Percentiles rank a stretch among this genome's conserved stretches.
These are phyloP conservation scores for Nothophoma quercina DNA, from an alignment of 2,329 filamentous ascomycete genomes.

Conservation along the genomic window DNA sequence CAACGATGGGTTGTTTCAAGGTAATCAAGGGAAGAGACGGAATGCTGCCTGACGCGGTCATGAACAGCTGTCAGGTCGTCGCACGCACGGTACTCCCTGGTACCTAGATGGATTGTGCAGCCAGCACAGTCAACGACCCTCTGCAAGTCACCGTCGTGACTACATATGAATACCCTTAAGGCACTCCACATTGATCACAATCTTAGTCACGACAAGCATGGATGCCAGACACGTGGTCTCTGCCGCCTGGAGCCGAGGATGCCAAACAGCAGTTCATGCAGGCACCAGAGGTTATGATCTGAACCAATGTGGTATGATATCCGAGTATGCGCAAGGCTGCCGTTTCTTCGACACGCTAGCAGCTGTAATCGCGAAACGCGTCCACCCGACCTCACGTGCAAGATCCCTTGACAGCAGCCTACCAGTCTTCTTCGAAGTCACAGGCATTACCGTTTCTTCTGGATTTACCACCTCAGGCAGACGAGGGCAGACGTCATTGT, in stretches of 20 bases:
- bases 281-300: background rate
- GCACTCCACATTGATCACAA: background rate
- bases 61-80: background rate
- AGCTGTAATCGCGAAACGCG: background rate
- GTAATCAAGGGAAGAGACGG: slow-evolving; percentile 4
- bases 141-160: background rate
- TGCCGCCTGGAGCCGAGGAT: slow-evolving; percentile 1
- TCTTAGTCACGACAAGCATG: background rate
- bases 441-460: background rate
- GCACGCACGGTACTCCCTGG: background rate
- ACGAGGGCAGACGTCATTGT: background rate
- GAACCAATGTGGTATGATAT: slow-evolving; percentile 6
- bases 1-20: background rate
- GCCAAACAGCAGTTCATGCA: slow-evolving; percentile 1
- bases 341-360: background rate
- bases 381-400: slow-evolving; percentile 3
- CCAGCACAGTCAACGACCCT: slow-evolving; percentile 1
- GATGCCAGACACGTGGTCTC: background rate
- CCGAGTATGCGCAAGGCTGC: slow-evolving; percentile 10
- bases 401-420: background rate
- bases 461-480: background rate
- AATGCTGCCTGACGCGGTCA: slow-evolving; percentile 10
- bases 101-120: slow-evolving; percentile 5
- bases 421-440: background rate
- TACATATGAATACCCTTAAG: background rate